phyloP scores from a whole-genome alignment of 805 yeast species.

The Grigorovia transvaalensis region DNA sequence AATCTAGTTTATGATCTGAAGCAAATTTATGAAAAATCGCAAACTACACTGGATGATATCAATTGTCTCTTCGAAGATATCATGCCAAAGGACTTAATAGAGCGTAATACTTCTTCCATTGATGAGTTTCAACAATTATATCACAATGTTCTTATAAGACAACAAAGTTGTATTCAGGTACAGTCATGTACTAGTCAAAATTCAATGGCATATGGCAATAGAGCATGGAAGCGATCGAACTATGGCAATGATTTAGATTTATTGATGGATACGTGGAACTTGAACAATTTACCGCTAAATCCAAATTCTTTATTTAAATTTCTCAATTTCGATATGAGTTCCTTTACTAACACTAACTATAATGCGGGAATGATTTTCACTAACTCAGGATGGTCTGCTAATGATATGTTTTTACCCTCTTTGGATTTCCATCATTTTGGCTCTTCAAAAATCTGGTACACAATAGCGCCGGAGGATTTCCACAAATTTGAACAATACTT shows the following conservation, averaged over 20 bases:
- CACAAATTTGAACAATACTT: conserved; percentile 37
- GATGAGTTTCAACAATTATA: conserved; percentile 33
- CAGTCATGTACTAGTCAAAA: conserved; percentile 29
- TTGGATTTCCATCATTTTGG: conserved; percentile 49
- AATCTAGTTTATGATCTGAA: conserved; percentile 45
- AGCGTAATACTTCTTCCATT: conserved; percentile 10
- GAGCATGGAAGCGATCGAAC: conserved; percentile 20
- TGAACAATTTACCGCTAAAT: conserved; percentile 42
- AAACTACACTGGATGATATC: conserved; percentile 30
- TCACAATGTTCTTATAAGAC: conserved; percentile 32
- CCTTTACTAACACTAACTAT: conserved; percentile 35
- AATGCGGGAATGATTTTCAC: conserved; percentile 46
- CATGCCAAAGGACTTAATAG: conserved; percentile 13
- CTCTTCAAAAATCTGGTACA: conserved; percentile 47
- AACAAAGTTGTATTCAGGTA: conserved; percentile 25
- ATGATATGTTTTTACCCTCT: conserved; percentile 49
- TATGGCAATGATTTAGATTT: conserved; percentile 11
- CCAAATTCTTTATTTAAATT: conserved; percentile 41
- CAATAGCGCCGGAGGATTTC: conserved; percentile 47
- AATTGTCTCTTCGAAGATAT: background rate
- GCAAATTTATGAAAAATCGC: conserved; percentile 50
- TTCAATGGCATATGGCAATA: conserved; percentile 33
- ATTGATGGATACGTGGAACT: conserved; percentile 41
- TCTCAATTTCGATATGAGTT: conserved; percentile 33
- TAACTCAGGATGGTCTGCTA: conserved; percentile 46